Conservation (phyloP, 352 stramenopile species). For the Globisporangium yorkense region DNA sequence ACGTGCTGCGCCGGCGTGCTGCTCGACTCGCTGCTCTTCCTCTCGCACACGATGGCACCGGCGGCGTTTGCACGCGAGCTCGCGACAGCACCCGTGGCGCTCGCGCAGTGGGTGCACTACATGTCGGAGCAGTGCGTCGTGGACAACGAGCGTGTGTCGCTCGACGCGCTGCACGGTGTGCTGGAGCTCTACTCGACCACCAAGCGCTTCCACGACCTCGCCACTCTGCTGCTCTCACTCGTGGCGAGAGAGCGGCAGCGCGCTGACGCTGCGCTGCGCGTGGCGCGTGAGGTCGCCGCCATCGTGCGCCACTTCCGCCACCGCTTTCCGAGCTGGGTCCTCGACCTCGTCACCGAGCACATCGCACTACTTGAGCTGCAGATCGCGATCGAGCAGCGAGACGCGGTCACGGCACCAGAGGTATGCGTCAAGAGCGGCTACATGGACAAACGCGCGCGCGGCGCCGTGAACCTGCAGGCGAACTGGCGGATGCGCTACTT, state of each 20-base stretch:
- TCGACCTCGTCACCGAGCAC: constrained; percentile 55
- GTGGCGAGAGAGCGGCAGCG: constrained; percentile 33
- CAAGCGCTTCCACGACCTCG: constrained; percentile 41
- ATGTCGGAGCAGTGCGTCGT: constrained; percentile 47
- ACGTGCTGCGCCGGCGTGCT: constrained; percentile 52
- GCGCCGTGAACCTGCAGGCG: constrained; percentile 45
- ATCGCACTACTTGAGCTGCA: constrained; percentile 48
- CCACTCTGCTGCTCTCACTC: constrained; percentile 47
- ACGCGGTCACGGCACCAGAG: constrained; percentile 37
- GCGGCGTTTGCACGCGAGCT: constrained; percentile 46
- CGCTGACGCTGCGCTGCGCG: constrained; percentile 22
- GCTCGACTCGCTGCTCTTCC: constrained; percentile 67
- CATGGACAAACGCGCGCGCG: constrained; percentile 56
- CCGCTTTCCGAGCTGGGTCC: constrained; percentile 41
- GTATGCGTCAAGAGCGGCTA: constrained; percentile 25
- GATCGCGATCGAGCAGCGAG: constrained; percentile 42
- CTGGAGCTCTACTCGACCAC: constrained; percentile 47
- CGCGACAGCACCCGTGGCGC: constrained; percentile 21
- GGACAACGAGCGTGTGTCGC: constrained; percentile 39
- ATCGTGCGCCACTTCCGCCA: constrained; percentile 46
- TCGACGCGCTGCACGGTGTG: constrained; percentile 32
- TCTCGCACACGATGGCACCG: constrained; percentile 70
- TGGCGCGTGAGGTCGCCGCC: constrained; percentile 44
- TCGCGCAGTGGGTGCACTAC: constrained; percentile 72
- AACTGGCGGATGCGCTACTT: constrained; percentile 75